These are phyloP conservation scores for Psophocarpus tetragonolobus DNA, from an alignment of 306 rosid genomes.

Conservation along the genomic window DNA sequence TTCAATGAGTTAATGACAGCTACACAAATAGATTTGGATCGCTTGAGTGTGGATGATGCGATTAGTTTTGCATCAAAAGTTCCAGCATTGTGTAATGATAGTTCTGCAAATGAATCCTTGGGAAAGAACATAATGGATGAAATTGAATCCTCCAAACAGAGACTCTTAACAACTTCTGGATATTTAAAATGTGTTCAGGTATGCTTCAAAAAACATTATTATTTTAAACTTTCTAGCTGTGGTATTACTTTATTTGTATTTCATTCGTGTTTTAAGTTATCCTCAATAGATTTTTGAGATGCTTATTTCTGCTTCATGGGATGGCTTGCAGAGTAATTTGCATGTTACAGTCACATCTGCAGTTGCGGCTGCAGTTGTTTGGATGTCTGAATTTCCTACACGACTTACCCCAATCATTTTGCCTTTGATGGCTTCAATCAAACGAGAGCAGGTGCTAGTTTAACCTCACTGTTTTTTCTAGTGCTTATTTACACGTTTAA, in stretches of 20 bases:
- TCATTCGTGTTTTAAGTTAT: constrained; percentile 4
- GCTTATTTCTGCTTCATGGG: constrained; percentile 37
- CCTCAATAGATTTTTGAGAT: constrained; percentile 21
- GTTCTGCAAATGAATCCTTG: constrained; percentile 45
- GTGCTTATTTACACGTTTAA: not conserved
- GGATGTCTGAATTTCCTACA: constrained; percentile 93
- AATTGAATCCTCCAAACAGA: constrained; percentile 82
- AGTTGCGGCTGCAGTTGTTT: constrained; percentile 92
- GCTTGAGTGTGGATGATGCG: constrained; percentile 79
- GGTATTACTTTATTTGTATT: constrained; percentile 16
- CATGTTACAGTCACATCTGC: constrained; percentile 89
- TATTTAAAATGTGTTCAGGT: constrained; percentile 99
- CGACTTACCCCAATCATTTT: constrained; percentile 86
- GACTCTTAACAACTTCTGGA: constrained; percentile 86
- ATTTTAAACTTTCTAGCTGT: not conserved
- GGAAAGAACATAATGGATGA: constrained; percentile 64
- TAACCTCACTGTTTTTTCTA: constrained; percentile 1
- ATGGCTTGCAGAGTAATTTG: constrained; percentile 76
- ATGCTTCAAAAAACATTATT: constrained; percentile 25
- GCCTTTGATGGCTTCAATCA: constrained; percentile 96
- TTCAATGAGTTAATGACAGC: constrained; percentile 51
- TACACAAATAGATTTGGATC: constrained; percentile 59
- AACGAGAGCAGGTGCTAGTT: constrained; percentile 83
- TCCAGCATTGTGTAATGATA: constrained; percentile 56
- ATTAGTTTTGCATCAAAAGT: constrained; percentile 82